A percentile compares a stretch with the other conserved stretches of the same genome.
Conservation (phyloP, 2,329 filamentous ascomycete species). For the Westerdykella sp. region DNA sequence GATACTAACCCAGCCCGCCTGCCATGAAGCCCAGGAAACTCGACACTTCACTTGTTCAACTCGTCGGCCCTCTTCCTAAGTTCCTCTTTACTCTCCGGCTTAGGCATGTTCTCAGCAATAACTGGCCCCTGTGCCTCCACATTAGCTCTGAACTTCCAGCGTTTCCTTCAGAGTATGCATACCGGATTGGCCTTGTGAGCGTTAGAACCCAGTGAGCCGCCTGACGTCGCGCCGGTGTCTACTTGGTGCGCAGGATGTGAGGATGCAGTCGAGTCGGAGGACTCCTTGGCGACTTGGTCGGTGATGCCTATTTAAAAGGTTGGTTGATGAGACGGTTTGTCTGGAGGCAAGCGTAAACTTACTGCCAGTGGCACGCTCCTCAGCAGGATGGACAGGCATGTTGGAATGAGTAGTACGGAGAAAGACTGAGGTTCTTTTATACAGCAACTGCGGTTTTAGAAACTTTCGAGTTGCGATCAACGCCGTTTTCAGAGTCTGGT, state of each 20-base stretch:
- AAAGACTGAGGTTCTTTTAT: no score
- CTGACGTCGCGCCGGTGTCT: constrained; percentile 28
- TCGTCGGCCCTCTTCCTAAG: constrained; percentile 46
- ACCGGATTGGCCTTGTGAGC: constrained; percentile 41
- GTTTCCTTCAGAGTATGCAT: constrained; percentile 7
- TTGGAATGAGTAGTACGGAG: constrained; percentile 3
- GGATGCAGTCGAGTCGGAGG: constrained; percentile 37
- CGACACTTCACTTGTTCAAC: constrained; percentile 39
- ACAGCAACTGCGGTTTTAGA: no score
- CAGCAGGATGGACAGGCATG: constrained; percentile 40
- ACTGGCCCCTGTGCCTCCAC: constrained; percentile 36
- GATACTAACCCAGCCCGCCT: no score
- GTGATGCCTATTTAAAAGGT: constrained; percentile 34
- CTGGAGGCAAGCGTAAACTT: constrained; percentile 12
- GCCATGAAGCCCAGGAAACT: no score
- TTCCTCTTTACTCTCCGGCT: constrained; percentile 45
- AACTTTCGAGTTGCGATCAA: no score
- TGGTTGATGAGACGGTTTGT: not conserved
- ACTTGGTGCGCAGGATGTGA: constrained; percentile 32
- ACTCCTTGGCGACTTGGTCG: constrained; percentile 43
- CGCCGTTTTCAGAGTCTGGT: no score
- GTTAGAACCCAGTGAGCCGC: constrained; percentile 27
- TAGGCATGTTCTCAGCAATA: constrained; percentile 40
- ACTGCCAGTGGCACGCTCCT: constrained; percentile 38
- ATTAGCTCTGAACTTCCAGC: not conserved